Evolutionary conservation across 2,329 filamentous ascomycete genomes (phyloP).

Genomic region (Aspergillus ustus): DNA sequence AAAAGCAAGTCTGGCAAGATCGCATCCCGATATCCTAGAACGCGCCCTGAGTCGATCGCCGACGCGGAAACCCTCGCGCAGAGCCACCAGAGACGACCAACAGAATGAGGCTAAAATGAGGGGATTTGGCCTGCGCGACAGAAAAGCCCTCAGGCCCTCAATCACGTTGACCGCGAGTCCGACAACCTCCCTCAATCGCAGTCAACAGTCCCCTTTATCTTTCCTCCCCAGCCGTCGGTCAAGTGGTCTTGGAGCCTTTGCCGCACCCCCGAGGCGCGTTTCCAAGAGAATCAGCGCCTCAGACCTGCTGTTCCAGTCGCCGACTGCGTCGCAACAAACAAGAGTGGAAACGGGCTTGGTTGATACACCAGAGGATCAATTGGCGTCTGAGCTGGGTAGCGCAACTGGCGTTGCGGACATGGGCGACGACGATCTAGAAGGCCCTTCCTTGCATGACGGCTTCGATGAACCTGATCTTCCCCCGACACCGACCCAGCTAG

Average conservation of each 20-base stretch:
- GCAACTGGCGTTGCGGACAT: constrained; percentile 32
- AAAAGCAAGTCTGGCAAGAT: constrained; percentile 64
- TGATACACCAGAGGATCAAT: constrained; percentile 38
- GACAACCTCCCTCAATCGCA: constrained; percentile 20
- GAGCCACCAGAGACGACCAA: constrained; percentile 21
- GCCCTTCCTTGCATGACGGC: constrained; percentile 32
- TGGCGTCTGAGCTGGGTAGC: constrained; percentile 37
- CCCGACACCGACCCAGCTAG: constrained; percentile 49
- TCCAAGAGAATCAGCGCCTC: constrained; percentile 39
- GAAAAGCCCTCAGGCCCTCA: constrained; percentile 44
- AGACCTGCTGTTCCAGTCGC: constrained; percentile 36
- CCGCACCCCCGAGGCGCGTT: constrained; percentile 41
- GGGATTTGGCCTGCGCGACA: constrained; percentile 39
- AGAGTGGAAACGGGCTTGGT: constrained; percentile 16
- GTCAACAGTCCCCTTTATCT: constrained; percentile 22
- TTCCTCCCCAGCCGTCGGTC: constrained; percentile 35
- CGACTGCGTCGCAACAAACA: constrained; percentile 21
- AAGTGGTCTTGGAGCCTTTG: constrained; percentile 40
- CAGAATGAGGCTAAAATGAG: constrained; percentile 25
- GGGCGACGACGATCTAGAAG: constrained; percentile 22
- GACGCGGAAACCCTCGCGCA: constrained; percentile 36
- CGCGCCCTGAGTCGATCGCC: constrained; percentile 48
- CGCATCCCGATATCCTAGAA: constrained; percentile 63
- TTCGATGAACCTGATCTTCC: constrained; percentile 68
- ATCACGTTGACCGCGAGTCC: constrained; percentile 36